Base-by-base conservation (phyloP, 495 filamentous ascomycete genomes). In the Elasticomyces elasticus region DNA sequence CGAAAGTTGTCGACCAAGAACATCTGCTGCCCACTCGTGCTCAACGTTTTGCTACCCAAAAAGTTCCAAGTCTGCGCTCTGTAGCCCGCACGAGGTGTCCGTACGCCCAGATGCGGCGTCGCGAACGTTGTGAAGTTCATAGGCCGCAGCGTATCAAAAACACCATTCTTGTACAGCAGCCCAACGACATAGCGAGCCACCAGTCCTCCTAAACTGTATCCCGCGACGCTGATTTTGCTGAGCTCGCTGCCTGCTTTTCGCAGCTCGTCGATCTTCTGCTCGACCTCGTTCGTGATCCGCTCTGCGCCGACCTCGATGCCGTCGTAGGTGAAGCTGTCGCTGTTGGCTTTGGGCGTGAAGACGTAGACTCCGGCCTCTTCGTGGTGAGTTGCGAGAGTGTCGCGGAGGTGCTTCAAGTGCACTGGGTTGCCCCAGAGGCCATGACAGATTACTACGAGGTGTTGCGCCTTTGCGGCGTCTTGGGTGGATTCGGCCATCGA, bases 51-150 rank as follows among this genome's bases (percentile, higher is more conserved):
- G 6, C 87, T 79, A 35, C 88, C 91, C 13, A 97, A 55, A 1
- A 82, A 75, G 68, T 98, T 98, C 78, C 79, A 95, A 5, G 90
- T 63, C 45, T 81, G 70, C 53, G 79, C 81, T 42, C 74, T 69
- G 64, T 75, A 76, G 9, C 89, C 89, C 31, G 76, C 73, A 3
- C 84, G 69, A 0, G 91, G 89, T 10, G 84, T 81, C 40, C 87
- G 76, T 7, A 91, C 87, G 19, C 91, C 91, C 0, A 96, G 78
- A 69, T 96, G 90, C 19, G 92, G 91, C 15, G 83, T 81, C 23
- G 86, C 91, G 68, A 97, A 96, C 1, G 89, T 94, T 2, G 86
- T 87, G 65, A 96, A 96, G 70, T 95, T 95, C 67, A 94, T 77
- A 17, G 92, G 89, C 63, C 87, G 73, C 17, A 96, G 69, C 51